A percentile compares a stretch with the other conserved stretches of the same genome.
phyloP scores from a whole-genome alignment of 345 rosid genomes.

The Hibiscus trionum region DNA sequence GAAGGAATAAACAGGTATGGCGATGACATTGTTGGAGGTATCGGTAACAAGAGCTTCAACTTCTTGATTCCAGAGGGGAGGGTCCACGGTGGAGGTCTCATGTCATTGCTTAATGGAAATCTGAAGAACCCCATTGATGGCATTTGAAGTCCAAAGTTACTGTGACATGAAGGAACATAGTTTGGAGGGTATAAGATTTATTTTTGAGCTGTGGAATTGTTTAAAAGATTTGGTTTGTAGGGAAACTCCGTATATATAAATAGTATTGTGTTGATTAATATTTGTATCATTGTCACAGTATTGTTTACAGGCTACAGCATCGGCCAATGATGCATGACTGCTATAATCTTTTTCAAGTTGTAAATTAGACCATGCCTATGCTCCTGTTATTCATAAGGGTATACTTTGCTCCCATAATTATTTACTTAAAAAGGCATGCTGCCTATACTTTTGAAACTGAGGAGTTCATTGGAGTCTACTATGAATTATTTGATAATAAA shows the following conservation, averaged over 20 bases:
- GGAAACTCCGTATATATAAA: not conserved
- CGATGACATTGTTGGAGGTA: constrained; percentile 12
- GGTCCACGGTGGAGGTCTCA: constrained; percentile 89
- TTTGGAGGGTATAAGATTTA: not conserved
- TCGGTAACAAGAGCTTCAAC: constrained; percentile 35
- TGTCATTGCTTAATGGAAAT: constrained; percentile 76
- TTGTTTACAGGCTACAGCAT: not conserved
- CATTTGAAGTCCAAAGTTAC: constrained; percentile 22
- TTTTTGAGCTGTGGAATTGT: constrained; percentile 20
- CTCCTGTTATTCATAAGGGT: not conserved
- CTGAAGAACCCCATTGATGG: constrained; percentile 54
- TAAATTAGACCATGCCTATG: not conserved
- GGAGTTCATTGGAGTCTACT: too few species aligned
- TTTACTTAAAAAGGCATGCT: too few species aligned
- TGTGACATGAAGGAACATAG: not conserved
- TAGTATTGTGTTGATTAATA: not conserved
- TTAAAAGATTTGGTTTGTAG: constrained; percentile 16
- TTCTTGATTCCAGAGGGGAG: constrained; percentile 80
- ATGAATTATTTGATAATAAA: not conserved
- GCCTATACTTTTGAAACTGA: too few species aligned
- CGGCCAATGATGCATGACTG: not conserved
- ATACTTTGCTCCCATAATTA: not conserved
- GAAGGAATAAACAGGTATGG: constrained; percentile 21
- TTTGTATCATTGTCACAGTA: not conserved
- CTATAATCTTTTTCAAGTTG: not conserved